phyloP scores from a whole-genome alignment of 2,329 filamentous ascomycete species.

The Aspergillus sp. region DNA sequence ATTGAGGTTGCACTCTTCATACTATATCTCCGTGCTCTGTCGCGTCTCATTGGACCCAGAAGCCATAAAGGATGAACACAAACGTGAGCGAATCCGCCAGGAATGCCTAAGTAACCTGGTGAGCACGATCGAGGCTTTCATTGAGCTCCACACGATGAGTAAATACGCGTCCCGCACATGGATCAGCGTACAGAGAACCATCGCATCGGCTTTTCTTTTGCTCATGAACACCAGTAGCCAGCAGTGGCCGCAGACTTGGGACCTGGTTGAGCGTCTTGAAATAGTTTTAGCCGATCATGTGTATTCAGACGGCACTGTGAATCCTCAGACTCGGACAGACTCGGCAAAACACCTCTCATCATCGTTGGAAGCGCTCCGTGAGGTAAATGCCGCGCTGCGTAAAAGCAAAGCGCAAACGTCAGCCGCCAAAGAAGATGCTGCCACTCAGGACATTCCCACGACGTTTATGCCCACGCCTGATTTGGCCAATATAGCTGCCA shows the following conservation, averaged over 20 bases:
- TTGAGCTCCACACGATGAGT: constrained; percentile 52
- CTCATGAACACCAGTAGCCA: constrained; percentile 35
- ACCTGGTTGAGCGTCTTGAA: constrained; percentile 37
- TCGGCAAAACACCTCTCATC: constrained; percentile 40
- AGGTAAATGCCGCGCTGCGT: constrained; percentile 36
- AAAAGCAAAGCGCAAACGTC: constrained; percentile 16
- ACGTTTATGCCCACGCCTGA: constrained; percentile 18
- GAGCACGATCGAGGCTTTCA: constrained; percentile 59
- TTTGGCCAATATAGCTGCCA: constrained; percentile 9
- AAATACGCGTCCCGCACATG: constrained; percentile 46
- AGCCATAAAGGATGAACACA: constrained; percentile 45
- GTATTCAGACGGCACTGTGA: constrained; percentile 29
- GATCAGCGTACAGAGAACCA: constrained; percentile 47
- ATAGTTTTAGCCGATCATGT: constrained; percentile 38
- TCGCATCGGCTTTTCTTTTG: constrained; percentile 48
- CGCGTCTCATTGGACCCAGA: constrained; percentile 56
- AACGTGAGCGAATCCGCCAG: constrained; percentile 47
- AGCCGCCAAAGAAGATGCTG: constrained; percentile 6
- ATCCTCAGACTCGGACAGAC: constrained; percentile 36
- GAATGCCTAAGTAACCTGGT: constrained; percentile 59
- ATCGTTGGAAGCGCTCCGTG: constrained; percentile 38
- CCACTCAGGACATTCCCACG: constrained; percentile 13
- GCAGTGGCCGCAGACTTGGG: constrained; percentile 29
- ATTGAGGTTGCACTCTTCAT: constrained; percentile 64
- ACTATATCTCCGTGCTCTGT: constrained; percentile 63